These are phyloP conservation scores for Fusarium caatingaense DNA, from an alignment of 2,329 filamentous ascomycete genomes.

Conservation along the genomic window DNA sequence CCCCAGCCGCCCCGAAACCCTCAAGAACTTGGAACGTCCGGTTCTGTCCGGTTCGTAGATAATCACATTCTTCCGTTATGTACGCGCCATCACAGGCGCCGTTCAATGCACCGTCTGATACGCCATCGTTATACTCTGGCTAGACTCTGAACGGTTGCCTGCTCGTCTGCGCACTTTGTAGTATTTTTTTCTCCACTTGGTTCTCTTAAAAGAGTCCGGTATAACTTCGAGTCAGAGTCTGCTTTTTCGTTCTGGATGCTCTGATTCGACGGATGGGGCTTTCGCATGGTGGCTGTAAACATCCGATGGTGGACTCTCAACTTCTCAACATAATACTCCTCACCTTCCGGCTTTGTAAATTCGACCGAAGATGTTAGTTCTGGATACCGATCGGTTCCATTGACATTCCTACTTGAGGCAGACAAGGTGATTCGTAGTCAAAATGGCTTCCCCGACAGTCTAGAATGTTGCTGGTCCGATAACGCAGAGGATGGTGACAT, in stretches of 20 bases:
- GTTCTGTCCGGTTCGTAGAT: background rate
- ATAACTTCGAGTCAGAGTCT: slow-evolving; percentile 31
- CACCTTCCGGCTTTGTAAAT: slow-evolving; percentile 19
- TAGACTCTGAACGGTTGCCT: slow-evolving; percentile 16
- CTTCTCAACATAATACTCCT: slow-evolving; percentile 4
- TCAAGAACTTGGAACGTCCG: too few relatives aligned
- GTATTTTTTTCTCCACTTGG: slow-evolving; percentile 22
- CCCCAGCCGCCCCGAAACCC: slow-evolving; percentile 11
- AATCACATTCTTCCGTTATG: slow-evolving; percentile 37
- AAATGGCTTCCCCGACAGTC: background rate
- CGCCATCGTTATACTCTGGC: slow-evolving; percentile 12
- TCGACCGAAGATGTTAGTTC: slow-evolving; percentile 4
- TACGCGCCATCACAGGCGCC: slow-evolving; percentile 32
- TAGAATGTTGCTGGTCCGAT: slow-evolving; percentile 7
- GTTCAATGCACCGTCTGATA: slow-evolving; percentile 29
- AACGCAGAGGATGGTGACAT: background rate
- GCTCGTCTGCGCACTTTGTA: background rate
- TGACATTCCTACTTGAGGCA: slow-evolving; percentile 21
- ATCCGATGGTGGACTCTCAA: slow-evolving; percentile 5
- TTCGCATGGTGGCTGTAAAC: slow-evolving; percentile 9
- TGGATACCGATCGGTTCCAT: background rate
- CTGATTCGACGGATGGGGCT: slow-evolving; percentile 14
- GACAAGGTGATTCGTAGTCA: slow-evolving; percentile 3
- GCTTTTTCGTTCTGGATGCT: background rate
- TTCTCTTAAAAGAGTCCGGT: slow-evolving; percentile 4